phyloP scores from a whole-genome alignment of 208 protist genomes.

The Wallacemonas sp. region DNA sequence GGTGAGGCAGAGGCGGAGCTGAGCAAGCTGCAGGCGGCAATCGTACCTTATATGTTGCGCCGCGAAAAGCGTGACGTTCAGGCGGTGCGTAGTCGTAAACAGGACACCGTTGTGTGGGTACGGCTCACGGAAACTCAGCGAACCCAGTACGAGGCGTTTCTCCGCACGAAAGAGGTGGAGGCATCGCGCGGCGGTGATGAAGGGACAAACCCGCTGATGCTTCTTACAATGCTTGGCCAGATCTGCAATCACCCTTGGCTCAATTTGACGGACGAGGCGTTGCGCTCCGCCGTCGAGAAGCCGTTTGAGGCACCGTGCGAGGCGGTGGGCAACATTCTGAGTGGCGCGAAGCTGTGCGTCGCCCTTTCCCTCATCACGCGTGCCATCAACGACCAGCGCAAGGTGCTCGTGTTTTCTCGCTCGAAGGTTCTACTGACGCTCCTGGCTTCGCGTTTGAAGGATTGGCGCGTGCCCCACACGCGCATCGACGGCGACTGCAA shows the following conservation, averaged over 20 bases:
- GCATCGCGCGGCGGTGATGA: neutral
- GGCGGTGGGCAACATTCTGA: constrained; percentile 57
- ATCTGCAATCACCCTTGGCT: constrained; percentile 86
- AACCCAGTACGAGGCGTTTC: constrained; percentile 58
- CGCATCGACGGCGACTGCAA: constrained; percentile 71
- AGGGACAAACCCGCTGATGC: constrained; percentile 41
- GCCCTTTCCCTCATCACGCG: constrained; percentile 46
- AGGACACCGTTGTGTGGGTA: constrained; percentile 82
- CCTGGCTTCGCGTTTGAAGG: constrained; percentile 35
- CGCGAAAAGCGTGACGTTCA: constrained; percentile 59
- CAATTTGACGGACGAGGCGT: constrained; percentile 46
- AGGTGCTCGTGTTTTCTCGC: constrained; percentile 75
- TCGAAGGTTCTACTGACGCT: constrained; percentile 71
- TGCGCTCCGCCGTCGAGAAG: constrained; percentile 29
- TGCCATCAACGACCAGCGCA: constrained; percentile 41
- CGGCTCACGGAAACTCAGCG: constrained; percentile 51
- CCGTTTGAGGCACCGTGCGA: constrained; percentile 25
- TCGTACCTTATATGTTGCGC: constrained; percentile 75
- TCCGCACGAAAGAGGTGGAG: constrained; percentile 23
- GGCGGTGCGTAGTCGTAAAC: constrained; percentile 45
- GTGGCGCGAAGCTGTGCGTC: constrained; percentile 61
- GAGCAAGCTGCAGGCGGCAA: constrained; percentile 42
- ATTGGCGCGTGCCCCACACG: constrained; percentile 34
- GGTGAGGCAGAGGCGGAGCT: constrained; percentile 36
- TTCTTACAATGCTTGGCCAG: constrained; percentile 61